A percentile compares a stretch with the other conserved stretches of the same genome.
Evolutionary conservation across 352 stramenopile genomes (phyloP).

Genomic region (Thraustochytrium striatum): DNA sequence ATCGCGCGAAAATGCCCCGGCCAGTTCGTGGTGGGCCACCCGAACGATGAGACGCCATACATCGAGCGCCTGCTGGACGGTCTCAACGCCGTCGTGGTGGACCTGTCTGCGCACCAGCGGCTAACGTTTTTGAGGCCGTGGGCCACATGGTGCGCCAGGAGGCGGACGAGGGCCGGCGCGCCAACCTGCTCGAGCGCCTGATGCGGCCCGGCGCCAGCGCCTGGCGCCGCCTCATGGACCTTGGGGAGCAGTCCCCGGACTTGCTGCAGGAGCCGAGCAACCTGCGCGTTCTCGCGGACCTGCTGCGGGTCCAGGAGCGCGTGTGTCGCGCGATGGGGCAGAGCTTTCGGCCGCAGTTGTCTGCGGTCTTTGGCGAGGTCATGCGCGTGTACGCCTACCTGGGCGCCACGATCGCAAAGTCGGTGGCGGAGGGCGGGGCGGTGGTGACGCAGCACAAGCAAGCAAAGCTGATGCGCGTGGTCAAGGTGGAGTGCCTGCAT

Average conservation of each 20-base stretch:
- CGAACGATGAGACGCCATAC: constrained; percentile 82
- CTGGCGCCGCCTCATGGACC: constrained; percentile 72
- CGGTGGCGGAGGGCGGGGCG: constrained; percentile 81
- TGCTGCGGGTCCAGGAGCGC: constrained; percentile 93
- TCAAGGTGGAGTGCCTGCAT: constrained; percentile 93
- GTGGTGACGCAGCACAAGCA: constrained; percentile 87
- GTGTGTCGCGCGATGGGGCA: constrained; percentile 89
- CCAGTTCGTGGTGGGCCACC: constrained; percentile 95
- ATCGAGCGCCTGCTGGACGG: constrained; percentile 93
- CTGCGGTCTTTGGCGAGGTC: constrained; percentile 96
- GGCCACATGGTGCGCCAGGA: constrained; percentile 67
- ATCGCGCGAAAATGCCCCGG: constrained; percentile 94
- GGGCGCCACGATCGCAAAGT: constrained; percentile 86
- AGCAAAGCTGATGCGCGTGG: constrained; percentile 72
- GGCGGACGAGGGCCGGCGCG: background rate
- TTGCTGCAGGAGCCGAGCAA: constrained; percentile 65
- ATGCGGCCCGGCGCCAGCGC: constrained; percentile 92
- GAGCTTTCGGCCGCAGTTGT: constrained; percentile 90
- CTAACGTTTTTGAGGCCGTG: constrained; percentile 97
- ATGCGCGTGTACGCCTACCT: constrained; percentile 98
- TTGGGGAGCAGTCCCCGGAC: constrained; percentile 63
- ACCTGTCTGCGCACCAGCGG: constrained; percentile 97
- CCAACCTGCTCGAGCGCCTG: constrained; percentile 62
- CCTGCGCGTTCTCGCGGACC: constrained; percentile 92
- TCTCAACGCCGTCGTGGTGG: constrained; percentile 88